Evolutionary conservation across 805 yeast genomes (phyloP), one percentile per base, ranked within the genome.

Genomic region (Yarrowia osloensis): DNA sequence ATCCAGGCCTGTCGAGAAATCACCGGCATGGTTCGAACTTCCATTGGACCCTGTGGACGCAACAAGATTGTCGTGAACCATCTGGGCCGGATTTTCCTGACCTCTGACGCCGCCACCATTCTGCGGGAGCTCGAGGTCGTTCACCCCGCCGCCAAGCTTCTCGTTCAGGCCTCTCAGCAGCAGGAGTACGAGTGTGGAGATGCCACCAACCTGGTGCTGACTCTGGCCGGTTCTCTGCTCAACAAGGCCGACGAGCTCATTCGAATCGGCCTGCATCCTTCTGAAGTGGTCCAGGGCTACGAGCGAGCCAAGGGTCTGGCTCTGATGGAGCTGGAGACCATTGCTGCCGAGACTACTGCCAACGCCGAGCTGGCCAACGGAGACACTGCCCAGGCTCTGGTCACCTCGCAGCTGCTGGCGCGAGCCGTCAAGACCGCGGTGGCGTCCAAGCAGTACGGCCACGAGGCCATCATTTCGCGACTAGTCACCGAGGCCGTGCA

Each of bases 31-130:
- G 91, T 96, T 70, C 84, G 93, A 68, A 92, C 98, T 1, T 91
- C 97, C 13, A 89, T 95, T 81, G 99, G 99, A 7, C 99, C 99
- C 69, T 90, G 96, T 79, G 99, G 99, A 65, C 85, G 97, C 75
- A 95, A 93, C 79, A 95, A 95, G 84, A 91, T 95, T 77, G 89
- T 95, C 73, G 97, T 95, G 67, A 94, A 94, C 79, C 85, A 90
- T 73, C 79, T 90, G 71, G 92, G 91, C 68, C 91, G 88, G 75
- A 88, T 91, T 26, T 91, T 92, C 76, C 86, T 95, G 70, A 95
- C 98, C 49, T 91, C 91, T 72, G 99, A 95, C 77, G 98, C 98
- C n/a, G 97, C 98, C 42, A 95, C 99, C 8, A 95, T 95, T 88
- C 82, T 95, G 69, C 86, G 89, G 71, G 98, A 95, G 77, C 81